Evolutionary conservation across 2,329 filamentous ascomycete genomes (phyloP).

Genomic region (Mollisiaceae sp.): DNA sequence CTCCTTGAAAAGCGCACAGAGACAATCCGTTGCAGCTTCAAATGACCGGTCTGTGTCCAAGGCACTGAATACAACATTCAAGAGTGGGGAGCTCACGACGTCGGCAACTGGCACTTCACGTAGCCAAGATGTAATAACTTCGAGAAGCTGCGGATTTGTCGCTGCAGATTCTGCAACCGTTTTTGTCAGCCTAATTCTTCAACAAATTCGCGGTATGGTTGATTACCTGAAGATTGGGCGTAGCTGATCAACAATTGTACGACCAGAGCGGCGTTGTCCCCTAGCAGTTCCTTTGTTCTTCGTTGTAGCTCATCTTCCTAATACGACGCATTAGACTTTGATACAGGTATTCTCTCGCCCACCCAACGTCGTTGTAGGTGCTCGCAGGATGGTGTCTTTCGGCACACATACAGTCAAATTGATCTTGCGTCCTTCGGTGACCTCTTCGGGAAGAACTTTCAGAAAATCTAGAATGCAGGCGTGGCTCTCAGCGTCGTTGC

Average conservation of each 20-base stretch:
- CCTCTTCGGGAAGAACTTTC: constrained; percentile 96
- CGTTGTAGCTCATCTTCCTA: constrained; percentile 93
- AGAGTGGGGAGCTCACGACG: constrained; percentile 83
- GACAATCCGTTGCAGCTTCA: constrained; percentile 87
- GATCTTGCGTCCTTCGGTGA: constrained; percentile 99
- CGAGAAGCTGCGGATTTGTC: constrained; percentile 86
- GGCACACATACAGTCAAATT: constrained; percentile 94
- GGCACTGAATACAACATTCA: constrained; percentile 80
- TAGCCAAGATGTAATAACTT: constrained; percentile 97
- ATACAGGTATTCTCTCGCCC: constrained; percentile 44
- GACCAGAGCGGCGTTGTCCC: constrained; percentile 88
- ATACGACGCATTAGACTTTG: constrained; percentile 54
- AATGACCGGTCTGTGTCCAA: constrained; percentile 78
- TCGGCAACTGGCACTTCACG: constrained; percentile 85
- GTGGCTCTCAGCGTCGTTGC: constrained; percentile 76
- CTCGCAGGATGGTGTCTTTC: constrained; percentile 54
- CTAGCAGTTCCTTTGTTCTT: constrained; percentile 87
- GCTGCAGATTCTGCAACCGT: constrained; percentile 69
- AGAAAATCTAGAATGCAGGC: constrained; percentile 94
- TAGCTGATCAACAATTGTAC: constrained; percentile 88
- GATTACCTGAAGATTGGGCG: constrained; percentile 85
- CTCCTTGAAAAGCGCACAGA: constrained; percentile 90
- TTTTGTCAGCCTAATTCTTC: constrained; percentile 30
- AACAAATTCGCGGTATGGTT: constrained; percentile 46
- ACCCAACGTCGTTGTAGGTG: constrained; percentile 43